Evolutionary conservation across 192 early-diverging fungal species (phyloP), one percentile per base, ranked within the genome.

Genomic region (Powellomyces hirtus): DNA sequence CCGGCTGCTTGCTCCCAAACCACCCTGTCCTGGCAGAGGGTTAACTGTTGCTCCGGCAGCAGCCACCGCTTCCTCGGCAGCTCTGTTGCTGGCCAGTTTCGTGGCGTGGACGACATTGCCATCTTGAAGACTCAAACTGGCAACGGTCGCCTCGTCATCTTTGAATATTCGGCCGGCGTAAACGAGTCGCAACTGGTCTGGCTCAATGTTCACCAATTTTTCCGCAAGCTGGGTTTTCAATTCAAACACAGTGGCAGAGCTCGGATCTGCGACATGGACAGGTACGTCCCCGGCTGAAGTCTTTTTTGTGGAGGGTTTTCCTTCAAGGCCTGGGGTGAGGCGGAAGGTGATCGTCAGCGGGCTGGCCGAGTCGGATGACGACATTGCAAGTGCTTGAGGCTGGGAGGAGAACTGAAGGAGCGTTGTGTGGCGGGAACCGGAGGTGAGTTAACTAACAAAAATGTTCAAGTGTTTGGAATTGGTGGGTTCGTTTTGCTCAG

Each of bases 151-250:
- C 35, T 94, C 90, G 18, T 66, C 79, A 66, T 95, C 92, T 72
- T 94, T 93, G 49, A 95, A 84, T 42, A 97, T 90, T 34, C 87
- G 82, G 1, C 94, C 94, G 50, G 89, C 85, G 64, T 86, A 94
- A 53, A 97, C 93, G 37, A 97, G 82, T 18, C 92, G 81, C 74
- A 90, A 89, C 53, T 79, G 73, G n/a, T 82, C 86, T 20, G 78
- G 79, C 13, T 89, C 59, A 27, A 38, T 33, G 59, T 18, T n/a
- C 34, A 7, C 6, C 20, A 60, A 16, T 38, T 36, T 27, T 4
- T 34, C 10, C 3, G 62, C 64, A 18, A 66, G 52, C 20, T 36
- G 64, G 16, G 29, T 24, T 38, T 66, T 66, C 1, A 66, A 52
- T 18, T 66, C 64, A 1, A 33, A 26, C 18, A 66, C n/a, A 0